Base-by-base conservation (phyloP, 805 yeast species). In the Candida suzukii region DNA sequence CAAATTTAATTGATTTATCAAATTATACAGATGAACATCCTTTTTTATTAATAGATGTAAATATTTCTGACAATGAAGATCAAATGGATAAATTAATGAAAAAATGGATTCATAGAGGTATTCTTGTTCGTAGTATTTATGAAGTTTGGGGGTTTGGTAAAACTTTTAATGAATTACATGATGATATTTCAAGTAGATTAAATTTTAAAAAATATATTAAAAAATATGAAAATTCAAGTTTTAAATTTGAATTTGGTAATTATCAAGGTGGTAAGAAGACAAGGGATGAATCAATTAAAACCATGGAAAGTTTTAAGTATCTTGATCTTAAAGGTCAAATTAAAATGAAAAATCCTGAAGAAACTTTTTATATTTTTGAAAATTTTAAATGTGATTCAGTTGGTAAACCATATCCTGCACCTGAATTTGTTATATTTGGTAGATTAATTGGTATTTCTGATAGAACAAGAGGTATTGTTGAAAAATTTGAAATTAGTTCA, bases 81-180 rank as follows among this genome's bases (percentile, higher is more conserved):
- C 14, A 13, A 17, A 8, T 19, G 16, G 67, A 68, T 41, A 79
- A 72, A 34, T 7, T 31, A 14, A 31, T 31, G 35, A 19, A 17
- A 8, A 66, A 71, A 38, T 70, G 87, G 57, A 67, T 88, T 17
- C 64, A 67, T 34, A 65, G 97, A 46, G 76, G 95, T 2, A 71
- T 91, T 14, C 63, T 91, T 31, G 70, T 83, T 3, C 74, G 80
- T 43, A 86, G 86, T 0, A 78, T 91, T 26, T 93, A 87, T 57
- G 95, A 90, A 52, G 61, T 85, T 4, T 88, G 93, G 87, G 95
- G 95, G 0, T 61, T 69, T 38, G 96, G 93, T 1, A 44, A 46
- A 0, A 64, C 68, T 4, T 56, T 78, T 40, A 80, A 73, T 0
- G 71, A 68, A 28, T 58, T 90, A 30, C 96, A 88, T 53, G 61